These are phyloP conservation scores for Geotrichum klebahnii DNA, from an alignment of 1,139 yeast species.

Conservation along the genomic window DNA sequence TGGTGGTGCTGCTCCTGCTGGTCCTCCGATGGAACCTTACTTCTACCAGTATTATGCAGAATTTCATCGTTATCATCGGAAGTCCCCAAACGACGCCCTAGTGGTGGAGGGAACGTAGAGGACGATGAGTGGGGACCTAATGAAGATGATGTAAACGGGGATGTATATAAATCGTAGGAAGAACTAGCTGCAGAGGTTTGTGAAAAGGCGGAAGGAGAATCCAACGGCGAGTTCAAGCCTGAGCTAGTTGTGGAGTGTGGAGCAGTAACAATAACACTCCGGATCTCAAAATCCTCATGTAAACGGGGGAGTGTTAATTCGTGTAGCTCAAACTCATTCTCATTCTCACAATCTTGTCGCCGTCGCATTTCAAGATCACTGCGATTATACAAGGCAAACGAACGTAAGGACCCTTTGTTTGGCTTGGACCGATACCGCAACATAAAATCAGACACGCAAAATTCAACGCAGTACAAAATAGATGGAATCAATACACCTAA, in stretches of 20 bases:
- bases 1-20: no score
- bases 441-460: slow-evolving; percentile 16
- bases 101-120: no score
- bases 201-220: no score
- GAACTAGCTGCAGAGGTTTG: no score
- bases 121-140: no score
- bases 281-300: neutral
- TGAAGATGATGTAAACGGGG: no score
- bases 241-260: neutral
- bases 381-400: neutral
- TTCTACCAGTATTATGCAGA: no score
- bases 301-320: slow-evolving; percentile 11
- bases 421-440: slow-evolving; percentile 14
- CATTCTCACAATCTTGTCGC: neutral
- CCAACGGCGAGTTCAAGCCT: neutral
- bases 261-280: neutral
- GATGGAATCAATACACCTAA: slow-evolving; percentile 16
- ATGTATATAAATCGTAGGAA: no score
- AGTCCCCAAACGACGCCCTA: no score
- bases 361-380: slow-evolving; percentile 5
- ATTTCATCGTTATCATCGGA: no score
- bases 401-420: neutral
- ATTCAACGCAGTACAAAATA: slow-evolving; percentile 13
- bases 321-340: slow-evolving; percentile 11
- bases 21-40: no score